phyloP scores from a whole-genome alignment of 306 rosid genomes.

The Dalbergia cochinchinensis region DNA sequence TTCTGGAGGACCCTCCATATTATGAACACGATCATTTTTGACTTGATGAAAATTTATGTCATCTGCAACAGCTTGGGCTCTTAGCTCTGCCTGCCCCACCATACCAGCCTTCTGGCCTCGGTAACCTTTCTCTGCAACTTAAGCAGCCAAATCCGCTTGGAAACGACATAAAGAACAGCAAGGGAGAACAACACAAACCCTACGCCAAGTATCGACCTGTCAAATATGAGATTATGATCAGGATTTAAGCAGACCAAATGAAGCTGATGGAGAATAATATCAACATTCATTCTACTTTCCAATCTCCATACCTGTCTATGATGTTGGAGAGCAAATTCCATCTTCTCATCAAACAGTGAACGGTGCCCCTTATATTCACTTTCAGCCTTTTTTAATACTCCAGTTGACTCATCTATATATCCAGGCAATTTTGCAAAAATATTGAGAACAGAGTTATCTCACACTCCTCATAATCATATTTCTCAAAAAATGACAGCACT shows the following conservation, averaged over 20 bases:
- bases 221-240: slow-evolving; percentile 30
- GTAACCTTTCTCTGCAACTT: slow-evolving; percentile 75
- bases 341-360: slow-evolving; percentile 77
- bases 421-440: slow-evolving; percentile 45
- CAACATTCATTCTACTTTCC: background rate
- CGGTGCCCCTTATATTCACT: slow-evolving; percentile 94
- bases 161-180: slow-evolving; percentile 85
- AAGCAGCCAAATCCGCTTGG: slow-evolving; percentile 80
- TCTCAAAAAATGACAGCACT: slow-evolving; percentile 25
- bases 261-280: slow-evolving; percentile 3
- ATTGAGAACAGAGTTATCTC: slow-evolving; percentile 19
- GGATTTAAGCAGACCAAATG: slow-evolving; percentile 19
- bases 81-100: slow-evolving; percentile 60
- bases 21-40: slow-evolving; percentile 51
- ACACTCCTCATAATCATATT: slow-evolving; percentile 28
- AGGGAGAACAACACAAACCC: slow-evolving; percentile 80
- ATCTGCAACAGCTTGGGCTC: slow-evolving; percentile 61
- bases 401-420: slow-evolving; percentile 80
- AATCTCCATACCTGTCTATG: slow-evolving; percentile 68
- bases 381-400: slow-evolving; percentile 82
- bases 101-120: slow-evolving; percentile 81
- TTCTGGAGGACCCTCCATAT: slow-evolving; percentile 56
- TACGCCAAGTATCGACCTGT: slow-evolving; percentile 75
- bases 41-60: slow-evolving; percentile 59
- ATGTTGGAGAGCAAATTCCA: slow-evolving; percentile 86